phyloP scores from a whole-genome alignment of 768 basidiomycete genomes.

The Leccinum imitatum region DNA sequence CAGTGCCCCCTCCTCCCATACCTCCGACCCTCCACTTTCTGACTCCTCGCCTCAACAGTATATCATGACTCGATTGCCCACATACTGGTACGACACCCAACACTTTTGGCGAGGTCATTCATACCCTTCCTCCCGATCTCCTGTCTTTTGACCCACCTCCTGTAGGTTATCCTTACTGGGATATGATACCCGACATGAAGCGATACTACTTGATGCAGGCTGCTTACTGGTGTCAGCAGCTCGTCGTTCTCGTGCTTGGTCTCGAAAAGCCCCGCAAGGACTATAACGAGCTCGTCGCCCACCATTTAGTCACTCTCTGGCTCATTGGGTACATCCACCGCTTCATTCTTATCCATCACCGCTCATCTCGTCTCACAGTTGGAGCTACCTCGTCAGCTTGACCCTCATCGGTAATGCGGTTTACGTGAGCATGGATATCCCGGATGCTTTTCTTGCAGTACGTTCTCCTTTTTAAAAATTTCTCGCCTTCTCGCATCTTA shows the following conservation, averaged over 20 bases:
- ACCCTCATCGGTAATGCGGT: conserved; percentile 90
- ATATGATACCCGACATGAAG: conserved; percentile 84
- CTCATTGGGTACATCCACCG: conserved; percentile 69
- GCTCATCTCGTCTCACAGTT: conserved; percentile 42
- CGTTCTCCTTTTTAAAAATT: conserved; percentile 26
- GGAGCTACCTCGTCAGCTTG: conserved; percentile 80
- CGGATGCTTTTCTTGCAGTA: conserved; percentile 85
- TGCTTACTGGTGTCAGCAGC: conserved; percentile 93
- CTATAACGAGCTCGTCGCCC: conserved; percentile 79
- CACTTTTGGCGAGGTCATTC: conserved; percentile 79
- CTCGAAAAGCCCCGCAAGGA: conserved; percentile 97
- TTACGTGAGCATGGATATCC: conserved; percentile 96
- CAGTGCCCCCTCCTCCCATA: conserved; percentile 27
- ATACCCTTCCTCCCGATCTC: not conserved
- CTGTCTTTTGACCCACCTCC: conserved; percentile 1
- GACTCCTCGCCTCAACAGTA: conserved; percentile 42
- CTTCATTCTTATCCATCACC: not conserved
- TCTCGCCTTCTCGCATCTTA: not conserved
- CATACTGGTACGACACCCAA: conserved; percentile 82
- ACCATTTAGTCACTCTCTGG: conserved; percentile 95
- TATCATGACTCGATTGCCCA: conserved; percentile 80
- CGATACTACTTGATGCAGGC: conserved; percentile 91
- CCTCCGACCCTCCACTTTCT: not conserved
- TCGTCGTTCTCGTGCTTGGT: conserved; percentile 76
- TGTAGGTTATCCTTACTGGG: conserved; percentile 84